Percentiles rank a stretch among this genome's conserved stretches.
These are phyloP conservation scores for Clarireedia hainanense DNA, from an alignment of 2,329 filamentous ascomycete genomes.

Conservation along the genomic window DNA sequence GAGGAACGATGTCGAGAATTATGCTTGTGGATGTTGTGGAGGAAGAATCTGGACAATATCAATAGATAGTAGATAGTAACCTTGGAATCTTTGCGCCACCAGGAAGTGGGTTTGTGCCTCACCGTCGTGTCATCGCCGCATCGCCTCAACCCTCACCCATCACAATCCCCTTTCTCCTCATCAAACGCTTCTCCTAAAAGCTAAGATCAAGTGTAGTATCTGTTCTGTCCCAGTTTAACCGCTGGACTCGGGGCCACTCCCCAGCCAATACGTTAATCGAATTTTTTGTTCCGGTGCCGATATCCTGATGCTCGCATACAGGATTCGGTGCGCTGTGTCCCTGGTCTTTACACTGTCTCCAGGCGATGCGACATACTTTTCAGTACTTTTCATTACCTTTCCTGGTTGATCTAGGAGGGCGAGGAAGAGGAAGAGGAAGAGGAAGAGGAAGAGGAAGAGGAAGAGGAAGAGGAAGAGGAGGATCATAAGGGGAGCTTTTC, in stretches of 20 bases:
- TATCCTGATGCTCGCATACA: slow-evolving; percentile 46
- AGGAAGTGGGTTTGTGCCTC: no score
- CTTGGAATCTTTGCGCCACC: no score
- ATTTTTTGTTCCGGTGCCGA: slow-evolving; percentile 17
- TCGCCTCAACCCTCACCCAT: background rate
- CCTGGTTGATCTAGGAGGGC: background rate
- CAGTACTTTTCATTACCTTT: background rate
- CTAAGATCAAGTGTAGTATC: slow-evolving; percentile 57
- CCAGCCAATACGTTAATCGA: background rate
- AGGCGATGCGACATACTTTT: background rate
- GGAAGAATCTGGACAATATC: no score
- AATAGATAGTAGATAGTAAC: no score
- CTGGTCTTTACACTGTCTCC: background rate
- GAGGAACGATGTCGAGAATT: no score
- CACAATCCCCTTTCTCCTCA: slow-evolving; percentile 7
- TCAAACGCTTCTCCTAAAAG: slow-evolving; percentile 42
- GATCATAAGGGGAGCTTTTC: no score
- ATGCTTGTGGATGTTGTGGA: no score
- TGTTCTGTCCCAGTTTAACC: slow-evolving; percentile 65
- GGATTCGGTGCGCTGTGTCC: background rate
- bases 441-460: background rate
- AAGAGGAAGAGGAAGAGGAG: no score
- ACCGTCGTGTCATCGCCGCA: no score
- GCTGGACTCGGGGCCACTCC: slow-evolving; percentile 34
- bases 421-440: background rate